These are phyloP conservation scores for Cryphonectria naterciae DNA, from an alignment of 2,329 filamentous ascomycete genomes.

Conservation along the genomic window DNA sequence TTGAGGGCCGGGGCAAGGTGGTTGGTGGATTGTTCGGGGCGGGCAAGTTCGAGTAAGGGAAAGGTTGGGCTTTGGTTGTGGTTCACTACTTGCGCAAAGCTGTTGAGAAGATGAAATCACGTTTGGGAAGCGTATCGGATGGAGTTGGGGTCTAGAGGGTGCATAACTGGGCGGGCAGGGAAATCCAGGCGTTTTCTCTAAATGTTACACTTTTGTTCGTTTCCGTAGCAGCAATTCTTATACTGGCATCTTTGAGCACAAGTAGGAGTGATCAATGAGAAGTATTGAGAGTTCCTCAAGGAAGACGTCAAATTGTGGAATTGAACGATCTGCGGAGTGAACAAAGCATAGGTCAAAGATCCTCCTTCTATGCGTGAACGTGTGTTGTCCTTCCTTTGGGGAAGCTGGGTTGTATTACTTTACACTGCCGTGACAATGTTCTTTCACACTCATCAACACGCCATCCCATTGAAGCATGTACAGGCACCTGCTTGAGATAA, in stretches of 20 bases:
- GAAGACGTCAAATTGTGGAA: not conserved
- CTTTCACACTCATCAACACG: not conserved
- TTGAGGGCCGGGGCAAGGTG: conserved; percentile 58
- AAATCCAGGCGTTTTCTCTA: not conserved
- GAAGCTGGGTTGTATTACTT: not conserved
- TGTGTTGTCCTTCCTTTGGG: not conserved
- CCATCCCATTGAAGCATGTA: not conserved
- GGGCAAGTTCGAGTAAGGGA: conserved; percentile 55
- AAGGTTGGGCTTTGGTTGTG: not conserved
- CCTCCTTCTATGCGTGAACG: not conserved
- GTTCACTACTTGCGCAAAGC: not conserved
- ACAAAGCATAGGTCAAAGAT: not conserved
- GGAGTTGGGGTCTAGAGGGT: not conserved
- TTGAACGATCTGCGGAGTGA: not conserved
- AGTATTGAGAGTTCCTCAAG: not conserved
- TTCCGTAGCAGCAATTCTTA: not conserved
- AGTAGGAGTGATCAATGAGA: not conserved
- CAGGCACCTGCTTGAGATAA: not conserved
- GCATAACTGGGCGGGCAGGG: not conserved
- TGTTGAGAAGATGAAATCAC: not conserved
- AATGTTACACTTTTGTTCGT: not conserved
- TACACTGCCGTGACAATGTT: not conserved
- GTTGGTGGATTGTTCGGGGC: conserved; percentile 63
- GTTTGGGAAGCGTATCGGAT: not conserved
- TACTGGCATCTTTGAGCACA: not conserved